Evolutionary conservation across 2,329 filamentous ascomycete genomes (phyloP).

Genomic region (Neonectria coccinea): DNA sequence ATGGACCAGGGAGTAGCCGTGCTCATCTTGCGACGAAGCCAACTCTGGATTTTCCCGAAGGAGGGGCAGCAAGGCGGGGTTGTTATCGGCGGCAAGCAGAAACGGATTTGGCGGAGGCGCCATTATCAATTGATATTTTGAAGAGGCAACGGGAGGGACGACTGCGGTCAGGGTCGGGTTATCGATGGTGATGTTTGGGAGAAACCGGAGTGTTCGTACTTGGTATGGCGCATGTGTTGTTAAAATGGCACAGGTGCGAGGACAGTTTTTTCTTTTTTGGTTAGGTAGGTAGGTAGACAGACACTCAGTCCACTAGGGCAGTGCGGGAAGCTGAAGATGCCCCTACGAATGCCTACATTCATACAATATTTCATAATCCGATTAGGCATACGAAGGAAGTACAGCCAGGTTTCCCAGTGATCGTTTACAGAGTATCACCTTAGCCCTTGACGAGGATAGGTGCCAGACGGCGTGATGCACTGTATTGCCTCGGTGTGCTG

Average conservation of each 20-base stretch:
- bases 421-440: not conserved
- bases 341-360: too few relatives aligned
- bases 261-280: not conserved
- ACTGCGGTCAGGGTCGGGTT: not conserved
- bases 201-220: not conserved
- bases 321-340: not conserved
- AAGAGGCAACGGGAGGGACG: not conserved
- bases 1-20: slow-evolving; percentile 95
- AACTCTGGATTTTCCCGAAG: slow-evolving; percentile 80
- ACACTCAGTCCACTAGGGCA: not conserved
- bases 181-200: not conserved
- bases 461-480: not conserved
- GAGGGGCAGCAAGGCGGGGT: slow-evolving; percentile 76
- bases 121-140: slow-evolving; percentile 51
- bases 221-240: not conserved
- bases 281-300: not conserved
- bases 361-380: not conserved
- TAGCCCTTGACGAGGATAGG: not conserved
- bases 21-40: slow-evolving; percentile 83
- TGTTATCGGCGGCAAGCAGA: slow-evolving; percentile 85
- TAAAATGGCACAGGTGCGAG: not conserved
- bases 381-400: not conserved
- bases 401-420: not conserved
- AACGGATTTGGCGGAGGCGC: slow-evolving; percentile 69
- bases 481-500: not conserved